Conservation (phyloP, 306 rosid genomes). For the Vicia sativa region DNA sequence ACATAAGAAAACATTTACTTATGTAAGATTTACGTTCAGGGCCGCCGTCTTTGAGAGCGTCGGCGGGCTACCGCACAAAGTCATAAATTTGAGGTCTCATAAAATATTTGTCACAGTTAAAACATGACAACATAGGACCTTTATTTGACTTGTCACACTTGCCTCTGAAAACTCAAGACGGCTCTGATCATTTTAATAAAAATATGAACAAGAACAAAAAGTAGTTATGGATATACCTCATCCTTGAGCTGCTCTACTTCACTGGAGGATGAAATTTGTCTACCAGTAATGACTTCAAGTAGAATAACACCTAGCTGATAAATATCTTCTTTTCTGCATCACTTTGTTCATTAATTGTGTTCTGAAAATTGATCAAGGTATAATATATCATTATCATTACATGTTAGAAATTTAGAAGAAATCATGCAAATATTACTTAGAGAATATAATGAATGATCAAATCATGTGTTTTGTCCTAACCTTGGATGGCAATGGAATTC, state of each 20-base stretch:
- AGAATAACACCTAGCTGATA: constrained; percentile 79
- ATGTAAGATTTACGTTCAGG: not conserved
- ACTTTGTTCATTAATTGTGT: constrained; percentile 40
- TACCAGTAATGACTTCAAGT: constrained; percentile 81
- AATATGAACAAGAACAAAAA: not conserved
- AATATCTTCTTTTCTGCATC: constrained; percentile 81
- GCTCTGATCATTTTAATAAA: not conserved
- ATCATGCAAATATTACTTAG: constrained; percentile 3
- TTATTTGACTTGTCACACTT: no score
- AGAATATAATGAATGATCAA: constrained; percentile 19
- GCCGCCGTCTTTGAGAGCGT: no score
- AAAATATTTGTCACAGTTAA: no score
- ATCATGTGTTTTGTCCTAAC: constrained; percentile 37
- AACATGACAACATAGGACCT: no score
- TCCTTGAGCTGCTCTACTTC: constrained; percentile 68
- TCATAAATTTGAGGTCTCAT: no score
- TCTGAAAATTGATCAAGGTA: constrained; percentile 37
- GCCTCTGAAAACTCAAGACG: no score
- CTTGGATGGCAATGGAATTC: constrained; percentile 65
- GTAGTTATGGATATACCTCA: constrained; percentile 58
- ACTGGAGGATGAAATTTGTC: constrained; percentile 48
- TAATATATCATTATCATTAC: no score
- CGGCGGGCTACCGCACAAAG: no score
- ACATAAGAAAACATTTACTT: not conserved
- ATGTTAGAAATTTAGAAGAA: constrained; percentile 13